These are phyloP conservation scores for Plectranthus barbatus DNA, from an alignment of 257 asterid species.

Conservation along the genomic window DNA sequence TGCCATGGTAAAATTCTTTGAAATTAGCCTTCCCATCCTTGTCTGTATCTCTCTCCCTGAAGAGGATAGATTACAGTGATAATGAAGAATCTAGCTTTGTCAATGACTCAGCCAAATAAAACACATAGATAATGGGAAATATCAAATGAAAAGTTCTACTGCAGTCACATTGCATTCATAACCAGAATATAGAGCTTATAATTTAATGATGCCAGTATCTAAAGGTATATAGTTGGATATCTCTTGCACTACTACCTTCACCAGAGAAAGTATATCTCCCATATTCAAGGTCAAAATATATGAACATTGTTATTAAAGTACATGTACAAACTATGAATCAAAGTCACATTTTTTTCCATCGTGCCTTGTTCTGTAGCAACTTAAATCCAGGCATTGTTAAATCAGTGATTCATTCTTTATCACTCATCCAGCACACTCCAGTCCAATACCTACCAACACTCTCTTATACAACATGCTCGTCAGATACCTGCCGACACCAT, in stretches of 20 bases:
- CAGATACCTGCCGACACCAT: neutral
- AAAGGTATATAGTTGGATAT: too few relatives aligned
- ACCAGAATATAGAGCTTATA: too few relatives aligned
- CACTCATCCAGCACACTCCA: neutral
- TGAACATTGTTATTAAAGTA: too few relatives aligned
- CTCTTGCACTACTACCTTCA: too few relatives aligned
- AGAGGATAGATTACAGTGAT: slow-evolving; percentile 1
- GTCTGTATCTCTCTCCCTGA: slow-evolving; percentile 87
- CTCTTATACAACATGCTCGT: too few relatives aligned
- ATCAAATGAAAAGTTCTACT: too few relatives aligned
- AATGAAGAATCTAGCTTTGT: neutral
- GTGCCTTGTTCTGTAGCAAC: neutral
- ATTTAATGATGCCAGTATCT: too few relatives aligned
- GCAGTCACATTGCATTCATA: too few relatives aligned
- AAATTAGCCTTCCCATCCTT: slow-evolving; percentile 76
- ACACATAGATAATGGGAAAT: too few relatives aligned
- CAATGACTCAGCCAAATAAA: neutral
- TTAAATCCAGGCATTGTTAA: neutral
- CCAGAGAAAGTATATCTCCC: neutral
- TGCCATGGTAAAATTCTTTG: slow-evolving; percentile 86
- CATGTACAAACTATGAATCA: neutral
- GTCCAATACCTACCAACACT: too few relatives aligned
- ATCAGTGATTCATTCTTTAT: neutral
- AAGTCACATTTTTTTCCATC: neutral
- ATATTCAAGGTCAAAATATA: neutral